phyloP scores from a whole-genome alignment of 352 stramenopile genomes.

The Phytopythium cucurbitacearum region DNA sequence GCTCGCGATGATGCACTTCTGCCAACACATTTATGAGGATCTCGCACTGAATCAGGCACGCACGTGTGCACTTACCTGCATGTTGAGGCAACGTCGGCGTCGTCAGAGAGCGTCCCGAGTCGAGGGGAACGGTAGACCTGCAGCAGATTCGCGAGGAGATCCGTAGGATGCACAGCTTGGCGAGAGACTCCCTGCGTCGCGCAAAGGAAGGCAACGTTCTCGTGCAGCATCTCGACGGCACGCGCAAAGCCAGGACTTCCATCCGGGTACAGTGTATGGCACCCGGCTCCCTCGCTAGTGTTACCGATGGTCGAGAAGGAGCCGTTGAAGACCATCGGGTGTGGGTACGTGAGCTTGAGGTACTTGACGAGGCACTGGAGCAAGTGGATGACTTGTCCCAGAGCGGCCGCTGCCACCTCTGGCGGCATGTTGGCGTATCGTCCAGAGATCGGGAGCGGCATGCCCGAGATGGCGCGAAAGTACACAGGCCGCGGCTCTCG shows the following conservation, averaged over 20 bases:
- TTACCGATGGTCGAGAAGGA: constrained; percentile 86
- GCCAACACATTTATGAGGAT: background rate
- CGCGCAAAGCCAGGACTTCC: constrained; percentile 73
- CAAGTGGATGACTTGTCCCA: constrained; percentile 77
- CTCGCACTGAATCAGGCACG: background rate
- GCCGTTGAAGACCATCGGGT: constrained; percentile 85
- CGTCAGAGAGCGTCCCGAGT: constrained; percentile 37
- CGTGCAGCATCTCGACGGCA: constrained; percentile 66
- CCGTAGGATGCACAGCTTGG: constrained; percentile 35
- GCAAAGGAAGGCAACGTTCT: constrained; percentile 69
- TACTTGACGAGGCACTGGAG: constrained; percentile 68
- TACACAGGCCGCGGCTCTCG: constrained; percentile 14
- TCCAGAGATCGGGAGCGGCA: constrained; percentile 70
- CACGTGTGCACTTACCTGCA: constrained; percentile 12
- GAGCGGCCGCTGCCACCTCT: constrained; percentile 62
- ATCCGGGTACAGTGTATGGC: constrained; percentile 82
- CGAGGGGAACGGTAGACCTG: constrained; percentile 37
- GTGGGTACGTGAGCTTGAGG: constrained; percentile 59
- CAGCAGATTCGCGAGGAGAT: constrained; percentile 70
- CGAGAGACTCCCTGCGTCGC: constrained; percentile 37
- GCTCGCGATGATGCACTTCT: constrained; percentile 3
- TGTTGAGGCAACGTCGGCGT: constrained; percentile 7
- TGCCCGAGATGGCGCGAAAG: constrained; percentile 60
- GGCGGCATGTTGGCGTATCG: constrained; percentile 66
- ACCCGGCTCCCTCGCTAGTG: constrained; percentile 68